Percentiles rank a stretch among this genome's conserved stretches.
phyloP scores from a whole-genome alignment of 176 grass and related monocot species.

The Dendrocalamus sinicus region DNA sequence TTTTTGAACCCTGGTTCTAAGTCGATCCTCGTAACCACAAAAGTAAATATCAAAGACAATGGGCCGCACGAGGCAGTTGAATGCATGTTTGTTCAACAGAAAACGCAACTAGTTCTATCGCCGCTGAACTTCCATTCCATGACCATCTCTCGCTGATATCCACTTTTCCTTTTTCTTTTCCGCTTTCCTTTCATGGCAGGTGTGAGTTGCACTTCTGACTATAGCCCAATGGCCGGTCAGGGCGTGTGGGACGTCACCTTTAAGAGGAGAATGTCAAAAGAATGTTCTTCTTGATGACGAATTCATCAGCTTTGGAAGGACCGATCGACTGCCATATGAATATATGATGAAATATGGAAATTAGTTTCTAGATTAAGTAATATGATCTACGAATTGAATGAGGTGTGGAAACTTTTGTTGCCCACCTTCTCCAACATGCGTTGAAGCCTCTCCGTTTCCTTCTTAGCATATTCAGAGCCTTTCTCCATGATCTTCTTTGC shows the following conservation, averaged over 20 bases:
- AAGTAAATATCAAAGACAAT: neutral
- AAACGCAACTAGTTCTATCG: neutral
- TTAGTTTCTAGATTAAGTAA: slow-evolving; percentile 28
- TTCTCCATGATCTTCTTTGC: slow-evolving; percentile 82
- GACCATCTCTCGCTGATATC: slow-evolving; percentile 12
- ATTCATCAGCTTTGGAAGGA: slow-evolving; percentile 84
- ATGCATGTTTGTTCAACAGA: slow-evolving; percentile 33
- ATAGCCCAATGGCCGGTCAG: neutral
- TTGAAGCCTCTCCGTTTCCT: slow-evolving; percentile 86
- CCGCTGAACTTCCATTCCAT: slow-evolving; percentile 36
- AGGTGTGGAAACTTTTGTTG: neutral
- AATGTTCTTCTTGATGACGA: slow-evolving; percentile 98
- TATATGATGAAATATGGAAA: slow-evolving; percentile 21
- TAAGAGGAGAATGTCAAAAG: slow-evolving; percentile 77
- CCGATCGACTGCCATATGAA: slow-evolving; percentile 65
- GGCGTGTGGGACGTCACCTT: slow-evolving; percentile 16
- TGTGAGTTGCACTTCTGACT: slow-evolving; percentile 4
- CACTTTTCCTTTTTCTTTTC: neutral
- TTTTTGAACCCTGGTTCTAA: neutral
- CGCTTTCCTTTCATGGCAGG: neutral
- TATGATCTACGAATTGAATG: slow-evolving; percentile 5
- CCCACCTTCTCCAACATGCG: slow-evolving; percentile 84
- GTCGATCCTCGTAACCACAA: slow-evolving; percentile 28
- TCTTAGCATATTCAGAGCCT: slow-evolving; percentile 75
- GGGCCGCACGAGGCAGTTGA: neutral